Base-by-base conservation (phyloP, 2,329 filamentous ascomycete species). In the Nigrospora oryzae region DNA sequence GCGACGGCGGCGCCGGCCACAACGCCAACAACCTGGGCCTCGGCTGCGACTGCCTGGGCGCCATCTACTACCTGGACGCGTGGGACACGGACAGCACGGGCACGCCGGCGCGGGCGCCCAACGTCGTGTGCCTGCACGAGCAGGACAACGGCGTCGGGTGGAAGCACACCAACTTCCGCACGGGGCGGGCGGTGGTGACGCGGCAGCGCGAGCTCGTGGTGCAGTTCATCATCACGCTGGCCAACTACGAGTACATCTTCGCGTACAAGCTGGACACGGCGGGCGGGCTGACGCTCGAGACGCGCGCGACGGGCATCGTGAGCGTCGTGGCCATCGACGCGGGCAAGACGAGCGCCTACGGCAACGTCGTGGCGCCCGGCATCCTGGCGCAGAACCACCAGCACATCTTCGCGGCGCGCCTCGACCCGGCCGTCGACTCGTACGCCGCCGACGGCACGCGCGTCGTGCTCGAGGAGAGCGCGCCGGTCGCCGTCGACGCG, bases 241-340 rank as follows among this genome's bases (percentile, higher is more conserved):
- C 77, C 16, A 86, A 86, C 63, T 86, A 86, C 64, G 82, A 86
- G 55, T 86, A 86, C 56, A 73, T 84, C 36, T 77, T 85, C 46
- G 73, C 75, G 2, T 84, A 74, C 61, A 75, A 79, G 49, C 78
- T 86, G 48, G 76, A 83, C 55, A 80, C 80, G 38, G 71, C 77
- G 0, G 83, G 77, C 10, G 78, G 74, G 11, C 71, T 85, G 51
- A 70, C 69, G 0, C 65, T 82, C 46, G 81, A 86, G 57, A 74
- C 73, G 0, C 71, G 81, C 1, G 82, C 82, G 0, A 86, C 82
- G 0, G 83, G 83, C 1, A 82, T 86, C 44, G 71, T 86, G 31
- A 86, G 78, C 44, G 73, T 83, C 3, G 81, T 86, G 15, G 73
- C 79, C 31, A 68, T 73, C 5, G 72, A 64, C 47, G 70, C 77